Conservation (phyloP, 768 basidiomycete genomes). For the Amylocystis lapponica region DNA sequence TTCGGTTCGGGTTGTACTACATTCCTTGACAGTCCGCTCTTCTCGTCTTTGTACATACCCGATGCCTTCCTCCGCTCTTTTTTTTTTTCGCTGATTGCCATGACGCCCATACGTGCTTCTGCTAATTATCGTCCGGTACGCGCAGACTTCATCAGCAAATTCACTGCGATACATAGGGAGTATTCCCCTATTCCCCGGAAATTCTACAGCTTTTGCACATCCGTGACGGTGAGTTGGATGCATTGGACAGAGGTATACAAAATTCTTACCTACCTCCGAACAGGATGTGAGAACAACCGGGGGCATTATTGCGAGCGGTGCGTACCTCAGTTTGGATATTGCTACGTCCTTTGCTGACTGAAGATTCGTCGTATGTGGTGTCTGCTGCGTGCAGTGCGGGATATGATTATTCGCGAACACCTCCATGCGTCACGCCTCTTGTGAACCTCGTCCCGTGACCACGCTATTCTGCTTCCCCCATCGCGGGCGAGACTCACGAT, state of each 20-base stretch:
- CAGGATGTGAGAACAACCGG: conserved; percentile 68
- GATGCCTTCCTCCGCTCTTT: not conserved
- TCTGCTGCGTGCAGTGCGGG: conserved; percentile 46
- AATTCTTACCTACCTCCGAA: not conserved
- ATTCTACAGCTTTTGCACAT: conserved; percentile 75
- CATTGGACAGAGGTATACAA: not conserved
- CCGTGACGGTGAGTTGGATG: conserved; percentile 50
- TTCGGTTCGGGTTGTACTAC: conserved; percentile 5
- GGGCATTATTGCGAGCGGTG: conserved; percentile 73
- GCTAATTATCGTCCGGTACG: not conserved
- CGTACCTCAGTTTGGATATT: conserved; percentile 18
- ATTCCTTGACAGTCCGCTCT: no score
- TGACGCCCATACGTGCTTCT: no score
- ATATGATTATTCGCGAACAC: conserved; percentile 79
- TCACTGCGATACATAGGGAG: conserved; percentile 71
- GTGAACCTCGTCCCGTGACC: conserved; percentile 30
- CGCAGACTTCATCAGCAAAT: conserved; percentile 63
- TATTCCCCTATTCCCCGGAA: conserved; percentile 69
- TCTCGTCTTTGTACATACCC: no score
- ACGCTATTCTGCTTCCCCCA: no score
- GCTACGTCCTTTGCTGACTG: not conserved
- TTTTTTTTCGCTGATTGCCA: no score
- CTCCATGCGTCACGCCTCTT: conserved; percentile 68
- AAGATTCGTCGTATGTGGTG: not conserved
- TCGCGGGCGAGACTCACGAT: no score